phyloP scores from a whole-genome alignment of 345 rosid species.

The Gynandropsis gynandra region DNA sequence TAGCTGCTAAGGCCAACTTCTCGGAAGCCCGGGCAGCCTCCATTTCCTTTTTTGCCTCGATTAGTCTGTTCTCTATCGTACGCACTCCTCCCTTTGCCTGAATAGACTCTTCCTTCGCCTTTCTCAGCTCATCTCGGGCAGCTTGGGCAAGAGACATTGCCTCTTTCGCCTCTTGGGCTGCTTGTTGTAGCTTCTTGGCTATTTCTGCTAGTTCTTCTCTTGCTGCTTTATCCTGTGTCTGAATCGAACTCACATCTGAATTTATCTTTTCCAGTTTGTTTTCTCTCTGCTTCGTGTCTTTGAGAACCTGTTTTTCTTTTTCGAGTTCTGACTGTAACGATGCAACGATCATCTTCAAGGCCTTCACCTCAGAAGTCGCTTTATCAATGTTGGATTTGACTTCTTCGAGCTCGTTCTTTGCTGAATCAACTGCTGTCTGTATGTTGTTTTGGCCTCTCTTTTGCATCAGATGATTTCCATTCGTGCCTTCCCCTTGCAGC shows the following conservation, averaged over 20 bases:
- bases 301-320: slow-evolving; percentile 47
- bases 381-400: slow-evolving; percentile 71
- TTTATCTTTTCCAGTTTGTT: slow-evolving; percentile 52
- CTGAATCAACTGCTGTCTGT: slow-evolving; percentile 54
- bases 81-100: slow-evolving; percentile 71
- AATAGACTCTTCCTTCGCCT: slow-evolving; percentile 63
- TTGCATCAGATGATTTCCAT: slow-evolving; percentile 22
- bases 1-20: slow-evolving; percentile 73
- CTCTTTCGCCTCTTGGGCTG: slow-evolving; percentile 69
- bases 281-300: slow-evolving; percentile 51
- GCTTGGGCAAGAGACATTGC: slow-evolving; percentile 50
- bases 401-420: slow-evolving; percentile 76
- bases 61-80: slow-evolving; percentile 54
- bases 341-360: slow-evolving; percentile 54
- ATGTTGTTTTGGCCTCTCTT: slow-evolving; percentile 38
- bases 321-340: slow-evolving; percentile 65
- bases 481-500: slow-evolving; percentile 13
- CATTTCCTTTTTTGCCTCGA: slow-evolving; percentile 69
- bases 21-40: slow-evolving; percentile 88
- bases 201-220: slow-evolving; percentile 46
- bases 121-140: slow-evolving; percentile 66
- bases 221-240: slow-evolving; percentile 47
- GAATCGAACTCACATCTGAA: slow-evolving; percentile 38
- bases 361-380: slow-evolving; percentile 64
- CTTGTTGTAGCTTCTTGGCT: slow-evolving; percentile 63